Percentiles rank a stretch among this genome's conserved stretches.
Conservation (phyloP, 139 green algal species). For the Nannochloris sp. region DNA sequence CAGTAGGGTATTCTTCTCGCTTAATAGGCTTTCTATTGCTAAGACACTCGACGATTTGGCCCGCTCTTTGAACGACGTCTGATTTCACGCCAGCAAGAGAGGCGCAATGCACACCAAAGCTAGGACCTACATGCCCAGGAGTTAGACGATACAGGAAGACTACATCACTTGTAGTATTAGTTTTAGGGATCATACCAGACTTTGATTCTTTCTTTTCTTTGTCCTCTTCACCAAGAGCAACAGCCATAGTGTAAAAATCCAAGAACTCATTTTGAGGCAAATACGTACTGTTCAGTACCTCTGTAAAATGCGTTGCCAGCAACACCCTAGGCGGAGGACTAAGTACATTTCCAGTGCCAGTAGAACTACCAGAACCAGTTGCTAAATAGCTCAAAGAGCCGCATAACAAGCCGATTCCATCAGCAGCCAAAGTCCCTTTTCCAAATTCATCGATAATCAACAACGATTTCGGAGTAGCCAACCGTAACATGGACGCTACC, state of each 20-base stretch:
- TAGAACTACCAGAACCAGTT: no score
- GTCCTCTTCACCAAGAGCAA: conserved; percentile 21
- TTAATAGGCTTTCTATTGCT: not conserved
- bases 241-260: conserved; percentile 62
- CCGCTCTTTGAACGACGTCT: conserved; percentile 24
- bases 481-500: conserved; percentile 63
- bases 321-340: conserved; percentile 36
- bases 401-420: conserved; percentile 72
- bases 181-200: not conserved
- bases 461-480: conserved; percentile 67
- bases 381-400: conserved; percentile 48
- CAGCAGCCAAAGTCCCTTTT: conserved; percentile 79
- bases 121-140: conserved; percentile 39
- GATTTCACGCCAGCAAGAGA: conserved; percentile 29
- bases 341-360: not conserved
- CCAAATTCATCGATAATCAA: conserved; percentile 94
- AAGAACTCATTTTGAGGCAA: conserved; percentile 36
- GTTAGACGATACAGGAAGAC: conserved; percentile 74
- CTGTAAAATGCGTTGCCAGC: conserved; percentile 74
- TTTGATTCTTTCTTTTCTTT: not conserved
- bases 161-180: conserved; percentile 8
- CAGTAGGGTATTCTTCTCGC: not conserved
- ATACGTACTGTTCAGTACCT: conserved; percentile 36
- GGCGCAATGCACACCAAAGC: conserved; percentile 61
- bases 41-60: conserved; percentile 9